Percentiles rank a stretch among this genome's conserved stretches.
Conservation (phyloP, 805 yeast genomes). For the Saccharomycopsis sp. region DNA sequence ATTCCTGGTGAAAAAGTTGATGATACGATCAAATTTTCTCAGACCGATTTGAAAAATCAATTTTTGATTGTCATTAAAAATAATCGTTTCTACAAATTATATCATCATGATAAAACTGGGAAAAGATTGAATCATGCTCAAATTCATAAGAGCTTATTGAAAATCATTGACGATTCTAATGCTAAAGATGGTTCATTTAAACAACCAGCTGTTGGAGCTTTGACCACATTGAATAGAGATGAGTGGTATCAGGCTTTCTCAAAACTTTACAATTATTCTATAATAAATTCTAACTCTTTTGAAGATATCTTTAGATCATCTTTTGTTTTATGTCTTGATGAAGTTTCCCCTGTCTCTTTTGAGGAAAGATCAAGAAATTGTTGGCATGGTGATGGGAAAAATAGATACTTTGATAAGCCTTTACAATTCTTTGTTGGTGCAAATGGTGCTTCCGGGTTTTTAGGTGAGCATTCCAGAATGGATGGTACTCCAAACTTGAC, state of each 20-base stretch:
- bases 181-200: conserved; percentile 12
- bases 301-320: conserved; percentile 67
- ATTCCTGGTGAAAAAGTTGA: conserved; percentile 63
- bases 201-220: conserved; percentile 53
- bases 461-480: conserved; percentile 97
- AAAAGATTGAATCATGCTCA: conserved; percentile 34
- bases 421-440: conserved; percentile 71
- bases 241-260: conserved; percentile 56
- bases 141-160: conserved; percentile 47
- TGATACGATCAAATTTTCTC: conserved; percentile 41
- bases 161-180: conserved; percentile 29
- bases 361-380: conserved; percentile 75
- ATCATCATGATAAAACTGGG: conserved; percentile 40
- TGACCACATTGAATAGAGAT: conserved; percentile 81
- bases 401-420: conserved; percentile 89
- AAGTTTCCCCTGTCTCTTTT: conserved; percentile 56
- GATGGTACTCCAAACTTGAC: conserved; percentile 95
- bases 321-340: conserved; percentile 74
- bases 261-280: conserved; percentile 43
- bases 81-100: conserved; percentile 72
- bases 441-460: conserved; percentile 83
- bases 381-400: conserved; percentile 95
- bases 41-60: conserved; percentile 36
- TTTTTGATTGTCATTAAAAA: conserved; percentile 64
- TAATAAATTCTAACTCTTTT: conserved; percentile 50